These are phyloP conservation scores for Cenchrus americanus DNA, from an alignment of 176 grass and related monocot species.

Conservation along the genomic window DNA sequence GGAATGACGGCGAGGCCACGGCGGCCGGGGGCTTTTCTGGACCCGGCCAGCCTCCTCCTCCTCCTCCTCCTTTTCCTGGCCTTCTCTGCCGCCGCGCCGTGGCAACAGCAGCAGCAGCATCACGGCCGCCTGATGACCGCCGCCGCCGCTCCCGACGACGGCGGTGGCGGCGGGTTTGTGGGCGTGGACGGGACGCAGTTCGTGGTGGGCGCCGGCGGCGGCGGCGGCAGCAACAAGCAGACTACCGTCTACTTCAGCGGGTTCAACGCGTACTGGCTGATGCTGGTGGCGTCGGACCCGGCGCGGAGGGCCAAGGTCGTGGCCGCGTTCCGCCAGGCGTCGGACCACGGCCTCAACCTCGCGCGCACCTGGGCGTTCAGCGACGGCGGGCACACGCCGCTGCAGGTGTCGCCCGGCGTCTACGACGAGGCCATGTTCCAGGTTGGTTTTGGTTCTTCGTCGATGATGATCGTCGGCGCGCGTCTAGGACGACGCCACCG, in stretches of 20 bases:
- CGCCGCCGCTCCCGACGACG: neutral
- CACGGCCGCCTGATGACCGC: neutral
- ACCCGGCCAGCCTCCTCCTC: neutral
- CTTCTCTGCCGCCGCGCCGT: neutral
- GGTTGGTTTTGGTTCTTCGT: slow-evolving; percentile 24
- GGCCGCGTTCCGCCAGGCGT: slow-evolving; percentile 56
- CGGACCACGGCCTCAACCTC: slow-evolving; percentile 57
- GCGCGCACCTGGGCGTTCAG: slow-evolving; percentile 79
- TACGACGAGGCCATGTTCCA: slow-evolving; percentile 79
- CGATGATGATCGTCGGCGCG: no score
- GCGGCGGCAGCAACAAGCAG: neutral
- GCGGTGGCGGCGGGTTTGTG: slow-evolving; percentile 1
- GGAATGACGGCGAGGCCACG: neutral
- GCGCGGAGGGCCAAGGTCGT: slow-evolving; percentile 42
- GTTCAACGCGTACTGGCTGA: slow-evolving; percentile 94
- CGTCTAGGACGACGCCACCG: no score
- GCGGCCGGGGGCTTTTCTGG: neutral
- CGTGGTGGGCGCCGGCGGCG: neutral
- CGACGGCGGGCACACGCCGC: slow-evolving; percentile 61
- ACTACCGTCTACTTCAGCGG: slow-evolving; percentile 65
- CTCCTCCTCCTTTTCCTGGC: neutral
- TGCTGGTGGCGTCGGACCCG: slow-evolving; percentile 60
- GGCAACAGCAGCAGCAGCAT: neutral
- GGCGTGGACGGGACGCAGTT: slow-evolving; percentile 49
- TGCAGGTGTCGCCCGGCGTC: slow-evolving; percentile 67